A percentile compares a stretch with the other conserved stretches of the same genome.
These are phyloP conservation scores for Rhynchosporium graminicola DNA, from an alignment of 2,329 filamentous ascomycete species.

Conservation along the genomic window DNA sequence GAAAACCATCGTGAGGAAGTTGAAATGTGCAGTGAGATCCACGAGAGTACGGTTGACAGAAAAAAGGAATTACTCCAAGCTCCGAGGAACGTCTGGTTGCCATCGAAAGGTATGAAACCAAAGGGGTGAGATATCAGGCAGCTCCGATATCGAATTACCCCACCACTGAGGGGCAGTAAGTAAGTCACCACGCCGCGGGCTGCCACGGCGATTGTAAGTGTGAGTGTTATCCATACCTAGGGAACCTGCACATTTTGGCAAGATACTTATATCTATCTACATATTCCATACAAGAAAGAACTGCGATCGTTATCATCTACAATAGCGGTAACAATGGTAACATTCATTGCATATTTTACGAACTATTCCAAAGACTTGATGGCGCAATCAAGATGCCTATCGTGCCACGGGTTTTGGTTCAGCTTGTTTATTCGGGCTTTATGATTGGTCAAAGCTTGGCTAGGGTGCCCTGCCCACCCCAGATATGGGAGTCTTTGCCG, in stretches of 20 bases:
- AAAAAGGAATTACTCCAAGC: not conserved
- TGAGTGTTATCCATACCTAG: not conserved
- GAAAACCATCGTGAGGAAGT: constrained; percentile 32
- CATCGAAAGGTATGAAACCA: constrained; percentile 33
- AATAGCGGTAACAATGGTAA: too few relatives aligned
- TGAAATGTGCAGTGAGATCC: not conserved
- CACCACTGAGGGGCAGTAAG: constrained; percentile 24
- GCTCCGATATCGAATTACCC: constrained; percentile 32
- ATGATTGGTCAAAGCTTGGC: constrained; percentile 29
- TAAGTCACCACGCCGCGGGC: constrained; percentile 8
- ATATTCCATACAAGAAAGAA: too few relatives aligned
- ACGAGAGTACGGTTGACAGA: not conserved
- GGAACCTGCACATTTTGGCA: too few relatives aligned
- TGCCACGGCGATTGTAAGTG: not conserved
- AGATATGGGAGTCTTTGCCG: not conserved
- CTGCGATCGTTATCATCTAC: too few relatives aligned
- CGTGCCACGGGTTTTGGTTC: not conserved
- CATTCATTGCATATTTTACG: too few relatives aligned
- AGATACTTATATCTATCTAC: too few relatives aligned
- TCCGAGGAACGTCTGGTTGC: constrained; percentile 25
- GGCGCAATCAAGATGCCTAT: constrained; percentile 15
- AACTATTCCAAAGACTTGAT: not conserved
- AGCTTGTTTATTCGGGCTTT: constrained; percentile 17
- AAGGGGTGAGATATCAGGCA: constrained; percentile 17
- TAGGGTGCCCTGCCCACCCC: not conserved